Evolutionary conservation across 768 basidiomycete genomes (phyloP).

Genomic region (Lentinula lateritia): DNA sequence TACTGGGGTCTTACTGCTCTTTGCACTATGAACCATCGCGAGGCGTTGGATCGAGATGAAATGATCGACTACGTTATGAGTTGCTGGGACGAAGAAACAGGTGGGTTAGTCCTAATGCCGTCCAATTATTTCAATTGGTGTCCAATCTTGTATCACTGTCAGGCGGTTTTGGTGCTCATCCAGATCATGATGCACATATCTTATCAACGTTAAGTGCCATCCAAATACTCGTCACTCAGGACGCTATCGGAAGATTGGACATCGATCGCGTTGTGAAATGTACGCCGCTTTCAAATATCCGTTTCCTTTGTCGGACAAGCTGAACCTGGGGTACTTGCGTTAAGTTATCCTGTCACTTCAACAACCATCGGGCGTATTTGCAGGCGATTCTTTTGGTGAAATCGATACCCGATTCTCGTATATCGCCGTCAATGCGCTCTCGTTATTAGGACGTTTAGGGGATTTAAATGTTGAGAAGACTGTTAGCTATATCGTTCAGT

Average conservation of each 20-base stretch:
- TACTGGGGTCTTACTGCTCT: slow-evolving; percentile 96
- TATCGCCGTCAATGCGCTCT: slow-evolving; percentile 78
- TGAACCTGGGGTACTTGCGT: neutral
- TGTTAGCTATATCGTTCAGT: slow-evolving; percentile 65
- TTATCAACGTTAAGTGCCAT: slow-evolving; percentile 86
- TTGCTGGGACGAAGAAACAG: slow-evolving; percentile 93
- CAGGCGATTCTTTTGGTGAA: slow-evolving; percentile 91
- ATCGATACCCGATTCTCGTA: slow-evolving; percentile 88
- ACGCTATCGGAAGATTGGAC: slow-evolving; percentile 71
- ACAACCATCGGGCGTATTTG: slow-evolving; percentile 81
- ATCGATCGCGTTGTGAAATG: slow-evolving; percentile 68
- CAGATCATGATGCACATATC: slow-evolving; percentile 88
- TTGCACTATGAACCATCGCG: slow-evolving; percentile 69
- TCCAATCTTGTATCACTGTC: neutral
- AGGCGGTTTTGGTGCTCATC: slow-evolving; percentile 93
- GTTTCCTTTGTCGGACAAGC: neutral
- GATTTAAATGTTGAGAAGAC: slow-evolving; percentile 64
- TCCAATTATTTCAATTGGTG: neutral
- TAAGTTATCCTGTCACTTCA: slow-evolving; percentile 83
- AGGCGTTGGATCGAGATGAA: slow-evolving; percentile 77
- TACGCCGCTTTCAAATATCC: slow-evolving; percentile 27
- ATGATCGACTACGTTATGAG: slow-evolving; percentile 88
- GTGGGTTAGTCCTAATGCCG: slow-evolving; percentile 25
- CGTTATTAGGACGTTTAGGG: slow-evolving; percentile 72
- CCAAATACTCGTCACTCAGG: slow-evolving; percentile 84